These are phyloP conservation scores for Kluyveromyces aestuarii DNA, from an alignment of 805 yeast species.

Conservation along the genomic window DNA sequence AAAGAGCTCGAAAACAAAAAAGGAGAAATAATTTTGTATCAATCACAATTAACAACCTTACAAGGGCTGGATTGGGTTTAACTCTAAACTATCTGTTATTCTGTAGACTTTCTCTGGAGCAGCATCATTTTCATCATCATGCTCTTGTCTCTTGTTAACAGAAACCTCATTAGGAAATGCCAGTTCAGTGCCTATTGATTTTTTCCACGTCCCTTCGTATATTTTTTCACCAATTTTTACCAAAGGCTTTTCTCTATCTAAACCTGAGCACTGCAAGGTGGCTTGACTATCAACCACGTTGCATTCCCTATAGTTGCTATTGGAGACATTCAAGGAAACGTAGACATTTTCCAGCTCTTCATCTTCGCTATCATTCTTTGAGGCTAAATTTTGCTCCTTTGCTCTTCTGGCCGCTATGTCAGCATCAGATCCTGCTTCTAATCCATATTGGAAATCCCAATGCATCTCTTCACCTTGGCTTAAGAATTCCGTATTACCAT, in stretches of 20 bases:
- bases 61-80: conserved; percentile 21
- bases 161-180: conserved; percentile 27
- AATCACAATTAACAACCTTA: conserved; percentile 4
- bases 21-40: too few species aligned
- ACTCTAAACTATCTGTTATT: conserved; percentile 20
- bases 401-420: conserved; percentile 55
- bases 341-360: conserved; percentile 37
- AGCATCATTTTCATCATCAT: conserved; percentile 5
- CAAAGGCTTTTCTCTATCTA: conserved; percentile 46
- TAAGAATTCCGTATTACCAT: conserved; percentile 68
- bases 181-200: conserved; percentile 69
- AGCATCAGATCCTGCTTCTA: conserved; percentile 86
- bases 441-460: conserved; percentile 72
- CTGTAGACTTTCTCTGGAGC: conserved; percentile 21
- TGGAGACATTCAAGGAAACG: conserved; percentile 46
- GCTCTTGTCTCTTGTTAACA: conserved; percentile 1
- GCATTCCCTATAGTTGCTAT: conserved; percentile 24
- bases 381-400: conserved; percentile 5
- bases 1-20: neutral
- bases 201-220: conserved; percentile 70
- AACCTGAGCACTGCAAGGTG: conserved; percentile 45
- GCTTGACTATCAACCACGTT: conserved; percentile 31
- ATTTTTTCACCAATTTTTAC: conserved; percentile 49
- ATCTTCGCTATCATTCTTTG: conserved; percentile 22
- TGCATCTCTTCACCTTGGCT: conserved; percentile 83